Conservation (phyloP, 345 rosid species). For the Citrus reticulata region DNA sequence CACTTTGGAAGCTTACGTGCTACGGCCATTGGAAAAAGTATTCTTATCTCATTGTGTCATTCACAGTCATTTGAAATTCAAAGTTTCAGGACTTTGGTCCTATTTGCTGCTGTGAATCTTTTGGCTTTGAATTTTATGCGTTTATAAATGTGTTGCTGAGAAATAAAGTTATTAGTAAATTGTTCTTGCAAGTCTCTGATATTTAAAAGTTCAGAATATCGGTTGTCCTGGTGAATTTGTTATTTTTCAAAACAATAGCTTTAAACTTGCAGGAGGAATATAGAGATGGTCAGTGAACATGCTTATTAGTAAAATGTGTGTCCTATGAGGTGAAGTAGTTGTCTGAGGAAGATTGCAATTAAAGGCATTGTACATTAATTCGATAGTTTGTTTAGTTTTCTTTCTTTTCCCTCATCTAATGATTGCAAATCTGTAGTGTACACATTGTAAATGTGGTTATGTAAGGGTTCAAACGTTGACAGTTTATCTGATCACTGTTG, state of each 20-base stretch:
- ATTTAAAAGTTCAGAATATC: background rate
- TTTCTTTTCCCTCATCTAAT: background rate
- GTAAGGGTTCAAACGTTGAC: background rate
- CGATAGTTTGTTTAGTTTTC: background rate
- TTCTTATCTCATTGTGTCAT: constrained; percentile 11
- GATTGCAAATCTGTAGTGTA: background rate
- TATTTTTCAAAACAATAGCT: background rate
- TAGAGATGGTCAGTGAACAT: background rate
- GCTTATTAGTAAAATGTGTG: background rate
- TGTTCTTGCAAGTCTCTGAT: background rate
- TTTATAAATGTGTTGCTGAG: background rate
- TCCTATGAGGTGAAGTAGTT: background rate
- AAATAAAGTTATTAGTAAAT: background rate
- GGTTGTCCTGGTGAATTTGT: background rate
- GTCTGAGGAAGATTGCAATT: background rate
- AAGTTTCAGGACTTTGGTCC: background rate
- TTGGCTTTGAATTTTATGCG: background rate
- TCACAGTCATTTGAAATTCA: background rate
- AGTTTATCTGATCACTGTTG: background rate
- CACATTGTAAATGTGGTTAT: background rate
- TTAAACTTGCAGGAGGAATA: background rate
- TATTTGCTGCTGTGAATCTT: background rate
- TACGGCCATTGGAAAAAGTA: constrained; percentile 79
- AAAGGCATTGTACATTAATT: background rate
- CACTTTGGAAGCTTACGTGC: constrained; percentile 91